A percentile compares a stretch with the other conserved stretches of the same genome.
phyloP scores from a whole-genome alignment of 2,329 filamentous ascomycete species.

The Verticillium nubilum region DNA sequence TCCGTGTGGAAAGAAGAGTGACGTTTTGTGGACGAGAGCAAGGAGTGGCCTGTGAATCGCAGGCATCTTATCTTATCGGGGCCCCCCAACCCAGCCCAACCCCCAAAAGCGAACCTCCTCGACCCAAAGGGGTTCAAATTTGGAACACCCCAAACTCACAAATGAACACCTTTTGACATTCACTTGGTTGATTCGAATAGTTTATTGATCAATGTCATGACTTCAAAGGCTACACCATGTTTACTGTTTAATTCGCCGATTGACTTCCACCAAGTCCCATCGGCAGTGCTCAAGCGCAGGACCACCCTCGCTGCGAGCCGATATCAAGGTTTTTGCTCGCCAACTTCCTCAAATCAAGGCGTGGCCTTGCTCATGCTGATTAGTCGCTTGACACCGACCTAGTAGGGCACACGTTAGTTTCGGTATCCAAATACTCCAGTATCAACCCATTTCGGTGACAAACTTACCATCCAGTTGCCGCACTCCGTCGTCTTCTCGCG shows the following conservation, averaged over 20 bases:
- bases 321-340: background rate
- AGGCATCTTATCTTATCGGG: slow-evolving; percentile 13
- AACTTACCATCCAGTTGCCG: slow-evolving; percentile 79
- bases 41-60: slow-evolving; percentile 1
- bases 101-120: background rate
- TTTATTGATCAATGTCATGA: background rate
- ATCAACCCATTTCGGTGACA: background rate
- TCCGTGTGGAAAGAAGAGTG: slow-evolving; percentile 1
- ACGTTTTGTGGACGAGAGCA: slow-evolving; percentile 7
- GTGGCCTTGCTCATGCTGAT: slow-evolving; percentile 77
- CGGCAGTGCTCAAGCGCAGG: background rate
- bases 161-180: too few species aligned
- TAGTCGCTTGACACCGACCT: slow-evolving; percentile 72
- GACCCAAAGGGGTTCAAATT: too few species aligned
- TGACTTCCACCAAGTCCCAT: background rate
- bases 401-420: slow-evolving; percentile 35
- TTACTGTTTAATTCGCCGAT: background rate
- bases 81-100: too few species aligned
- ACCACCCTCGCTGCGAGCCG: background rate
- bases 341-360: slow-evolving; percentile 34
- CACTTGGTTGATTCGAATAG: background rate
- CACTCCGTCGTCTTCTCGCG: slow-evolving; percentile 74
- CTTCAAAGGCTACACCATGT: slow-evolving; percentile 1
- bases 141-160: too few species aligned
- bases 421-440: background rate